phyloP scores from a whole-genome alignment of 1,284 basidiomycete species.

The Phylloboletellus chloephorus region DNA sequence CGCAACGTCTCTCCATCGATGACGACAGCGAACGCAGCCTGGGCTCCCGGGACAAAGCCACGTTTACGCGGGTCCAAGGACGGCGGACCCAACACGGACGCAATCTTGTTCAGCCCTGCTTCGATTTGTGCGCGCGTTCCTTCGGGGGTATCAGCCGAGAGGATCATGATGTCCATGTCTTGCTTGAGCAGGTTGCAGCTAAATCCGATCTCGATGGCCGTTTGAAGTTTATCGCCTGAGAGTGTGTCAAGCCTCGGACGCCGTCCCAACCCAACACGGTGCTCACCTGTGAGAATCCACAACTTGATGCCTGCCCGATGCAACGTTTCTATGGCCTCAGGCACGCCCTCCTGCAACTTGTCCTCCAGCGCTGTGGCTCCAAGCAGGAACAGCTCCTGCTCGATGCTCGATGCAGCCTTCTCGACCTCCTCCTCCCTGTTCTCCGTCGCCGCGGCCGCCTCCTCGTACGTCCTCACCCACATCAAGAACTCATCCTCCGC shows the following conservation, averaged over 20 bases:
- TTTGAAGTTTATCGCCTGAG: constrained; percentile 91
- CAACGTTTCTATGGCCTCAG: constrained; percentile 89
- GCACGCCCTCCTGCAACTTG: constrained; percentile 95
- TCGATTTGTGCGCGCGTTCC: constrained; percentile 85
- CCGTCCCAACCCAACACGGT: neutral
- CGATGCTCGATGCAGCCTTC: constrained; percentile 79
- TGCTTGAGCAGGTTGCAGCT: constrained; percentile 89
- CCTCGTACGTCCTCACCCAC: constrained; percentile 83
- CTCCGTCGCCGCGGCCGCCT: constrained; percentile 67
- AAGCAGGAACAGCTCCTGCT: constrained; percentile 77
- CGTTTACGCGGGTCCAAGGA: constrained; percentile 51
- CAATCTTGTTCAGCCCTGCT: constrained; percentile 91
- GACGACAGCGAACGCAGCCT: constrained; percentile 85
- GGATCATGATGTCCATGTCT: constrained; percentile 95
- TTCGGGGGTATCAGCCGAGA: constrained; percentile 78
- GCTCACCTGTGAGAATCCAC: constrained; percentile 85
- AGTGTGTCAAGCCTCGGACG: neutral
- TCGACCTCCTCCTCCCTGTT: constrained; percentile 91
- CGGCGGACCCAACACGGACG: constrained; percentile 68
- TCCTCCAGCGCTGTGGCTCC: constrained; percentile 96
- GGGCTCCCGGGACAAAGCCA: constrained; percentile 62
- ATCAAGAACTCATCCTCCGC: constrained; percentile 77
- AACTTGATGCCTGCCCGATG: constrained; percentile 95
- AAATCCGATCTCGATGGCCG: constrained; percentile 94
- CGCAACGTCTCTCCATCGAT: constrained; percentile 94